Evolutionary conservation across 805 yeast genomes (phyloP).

Genomic region (Saccharomycopsis fibuligera): DNA sequence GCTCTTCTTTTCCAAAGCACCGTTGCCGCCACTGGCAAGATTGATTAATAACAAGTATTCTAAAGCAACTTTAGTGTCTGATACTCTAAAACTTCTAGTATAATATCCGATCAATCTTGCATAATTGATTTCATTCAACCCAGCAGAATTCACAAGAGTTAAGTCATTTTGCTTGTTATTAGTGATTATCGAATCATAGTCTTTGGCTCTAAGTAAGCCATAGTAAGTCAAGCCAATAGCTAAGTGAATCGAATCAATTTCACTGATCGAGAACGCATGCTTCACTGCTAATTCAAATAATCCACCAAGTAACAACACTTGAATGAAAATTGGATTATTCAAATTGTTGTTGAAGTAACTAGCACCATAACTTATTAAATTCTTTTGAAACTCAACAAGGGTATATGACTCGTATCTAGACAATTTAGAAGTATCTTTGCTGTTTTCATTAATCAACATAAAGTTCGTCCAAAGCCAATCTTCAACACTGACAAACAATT

Average conservation of each 20-base stretch:
- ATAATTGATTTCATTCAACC: slow-evolving; percentile 33
- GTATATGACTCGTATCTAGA: slow-evolving; percentile 67
- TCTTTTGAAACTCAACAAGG: slow-evolving; percentile 65
- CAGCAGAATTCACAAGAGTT: slow-evolving; percentile 29
- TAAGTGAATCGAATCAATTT: slow-evolving; percentile 83
- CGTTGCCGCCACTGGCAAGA: slow-evolving; percentile 26
- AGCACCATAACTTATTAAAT: slow-evolving; percentile 66
- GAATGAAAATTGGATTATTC: slow-evolving; percentile 63
- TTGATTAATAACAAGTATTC: slow-evolving; percentile 77
- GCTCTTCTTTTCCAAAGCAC: slow-evolving; percentile 28
- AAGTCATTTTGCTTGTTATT: slow-evolving; percentile 30
- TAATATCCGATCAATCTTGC: slow-evolving; percentile 71
- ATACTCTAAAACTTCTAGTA: slow-evolving; percentile 72
- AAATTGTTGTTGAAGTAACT: slow-evolving; percentile 56
- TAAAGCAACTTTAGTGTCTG: slow-evolving; percentile 88
- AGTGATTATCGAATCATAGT: slow-evolving; percentile 22
- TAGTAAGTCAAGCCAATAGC: slow-evolving; percentile 75
- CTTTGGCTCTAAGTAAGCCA: slow-evolving; percentile 53
- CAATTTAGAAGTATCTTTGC: slow-evolving; percentile 32
- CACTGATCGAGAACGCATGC: slow-evolving; percentile 54
- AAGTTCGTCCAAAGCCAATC: slow-evolving; percentile 98
- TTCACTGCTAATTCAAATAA: slow-evolving; percentile 75
- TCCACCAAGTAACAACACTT: slow-evolving; percentile 68
- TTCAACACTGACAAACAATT: slow-evolving; percentile 74
- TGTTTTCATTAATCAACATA: slow-evolving; percentile 59